Percentiles rank a stretch among this genome's conserved stretches.
phyloP scores from a whole-genome alignment of 768 basidiomycete genomes.

The Termitomyces sp. region DNA sequence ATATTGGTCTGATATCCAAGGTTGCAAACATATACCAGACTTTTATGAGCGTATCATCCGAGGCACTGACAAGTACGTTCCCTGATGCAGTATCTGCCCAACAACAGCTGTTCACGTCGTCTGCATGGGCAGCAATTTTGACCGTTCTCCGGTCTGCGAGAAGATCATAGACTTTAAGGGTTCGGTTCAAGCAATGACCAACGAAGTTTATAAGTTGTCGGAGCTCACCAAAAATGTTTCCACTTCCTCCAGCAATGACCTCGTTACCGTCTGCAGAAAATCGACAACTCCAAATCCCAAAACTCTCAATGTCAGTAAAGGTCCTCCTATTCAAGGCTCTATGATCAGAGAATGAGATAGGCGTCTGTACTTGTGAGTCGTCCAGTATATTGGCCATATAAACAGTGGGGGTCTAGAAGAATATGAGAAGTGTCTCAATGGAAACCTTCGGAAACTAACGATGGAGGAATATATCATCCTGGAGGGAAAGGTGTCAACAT shows the following conservation, averaged over 20 bases:
- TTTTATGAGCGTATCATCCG: conserved; percentile 92
- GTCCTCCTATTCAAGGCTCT: conserved; percentile 33
- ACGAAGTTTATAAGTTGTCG: not conserved
- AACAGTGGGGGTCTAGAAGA: conserved; percentile 57
- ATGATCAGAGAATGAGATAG: conserved; percentile 55
- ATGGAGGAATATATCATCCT: conserved; percentile 95
- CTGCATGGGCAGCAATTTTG: conserved; percentile 79
- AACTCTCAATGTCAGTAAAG: conserved; percentile 41
- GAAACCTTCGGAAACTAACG: conserved; percentile 32
- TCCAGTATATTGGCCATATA: conserved; percentile 74
- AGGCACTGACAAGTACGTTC: conserved; percentile 92
- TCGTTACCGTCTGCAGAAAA: conserved; percentile 97
- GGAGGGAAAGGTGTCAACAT: not conserved
- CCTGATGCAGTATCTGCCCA: conserved; percentile 94
- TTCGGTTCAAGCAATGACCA: conserved; percentile 1
- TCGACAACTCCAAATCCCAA: conserved; percentile 88
- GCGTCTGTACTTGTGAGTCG: conserved; percentile 52
- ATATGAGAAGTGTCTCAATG: conserved; percentile 1
- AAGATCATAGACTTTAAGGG: conserved; percentile 79
- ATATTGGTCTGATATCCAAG: conserved; percentile 36
- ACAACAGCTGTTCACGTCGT: conserved; percentile 94
- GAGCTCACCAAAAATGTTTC: conserved; percentile 64
- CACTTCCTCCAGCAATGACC: conserved; percentile 87
- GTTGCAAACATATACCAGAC: conserved; percentile 68
- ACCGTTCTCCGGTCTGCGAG: conserved; percentile 73